phyloP scores from a whole-genome alignment of 139 green algal genomes.

The Pleodorina starrii region DNA sequence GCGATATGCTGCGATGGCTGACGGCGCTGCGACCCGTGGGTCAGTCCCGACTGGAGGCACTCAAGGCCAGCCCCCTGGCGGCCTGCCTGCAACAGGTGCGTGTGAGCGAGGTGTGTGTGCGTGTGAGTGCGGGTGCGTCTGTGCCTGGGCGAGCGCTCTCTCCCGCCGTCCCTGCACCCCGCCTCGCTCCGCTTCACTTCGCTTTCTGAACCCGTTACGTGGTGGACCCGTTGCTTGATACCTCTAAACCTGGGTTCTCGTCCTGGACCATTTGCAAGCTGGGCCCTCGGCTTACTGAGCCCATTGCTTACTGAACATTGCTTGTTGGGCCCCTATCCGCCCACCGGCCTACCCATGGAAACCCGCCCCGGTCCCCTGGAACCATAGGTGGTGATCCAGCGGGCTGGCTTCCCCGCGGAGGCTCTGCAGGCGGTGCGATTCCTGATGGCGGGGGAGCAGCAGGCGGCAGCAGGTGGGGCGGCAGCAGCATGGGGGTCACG shows the following conservation, averaged over 20 bases:
- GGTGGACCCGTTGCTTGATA: not conserved
- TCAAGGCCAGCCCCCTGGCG: slow-evolving; percentile 54
- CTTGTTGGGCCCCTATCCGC: not conserved
- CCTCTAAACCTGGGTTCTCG: not conserved
- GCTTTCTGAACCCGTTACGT: not conserved
- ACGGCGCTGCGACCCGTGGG: not conserved
- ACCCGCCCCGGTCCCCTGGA: not conserved
- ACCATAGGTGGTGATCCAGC: slow-evolving; percentile 31
- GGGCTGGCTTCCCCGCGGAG: slow-evolving; percentile 42
- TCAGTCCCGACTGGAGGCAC: slow-evolving; percentile 44
- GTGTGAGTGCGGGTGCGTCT: not conserved
- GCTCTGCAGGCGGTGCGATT: slow-evolving; percentile 67
- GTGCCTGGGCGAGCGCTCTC: not conserved
- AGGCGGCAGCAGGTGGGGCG: slow-evolving; percentile 28
- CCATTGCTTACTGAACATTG: too few relatives aligned
- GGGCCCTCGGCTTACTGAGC: too few relatives aligned
- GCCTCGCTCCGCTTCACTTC: not conserved
- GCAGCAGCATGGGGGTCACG: not conserved
- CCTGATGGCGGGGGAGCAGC: slow-evolving; percentile 45
- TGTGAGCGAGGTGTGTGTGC: not conserved
- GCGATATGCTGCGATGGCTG: slow-evolving; percentile 56
- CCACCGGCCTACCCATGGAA: not conserved
- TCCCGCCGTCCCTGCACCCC: not conserved
- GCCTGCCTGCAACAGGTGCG: slow-evolving; percentile 57
- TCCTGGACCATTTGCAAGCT: too few relatives aligned